Evolutionary conservation across 2,329 filamentous ascomycete genomes (phyloP), one percentile per base, ranked within the genome.

Genomic region (Gremmenia infestans): DNA sequence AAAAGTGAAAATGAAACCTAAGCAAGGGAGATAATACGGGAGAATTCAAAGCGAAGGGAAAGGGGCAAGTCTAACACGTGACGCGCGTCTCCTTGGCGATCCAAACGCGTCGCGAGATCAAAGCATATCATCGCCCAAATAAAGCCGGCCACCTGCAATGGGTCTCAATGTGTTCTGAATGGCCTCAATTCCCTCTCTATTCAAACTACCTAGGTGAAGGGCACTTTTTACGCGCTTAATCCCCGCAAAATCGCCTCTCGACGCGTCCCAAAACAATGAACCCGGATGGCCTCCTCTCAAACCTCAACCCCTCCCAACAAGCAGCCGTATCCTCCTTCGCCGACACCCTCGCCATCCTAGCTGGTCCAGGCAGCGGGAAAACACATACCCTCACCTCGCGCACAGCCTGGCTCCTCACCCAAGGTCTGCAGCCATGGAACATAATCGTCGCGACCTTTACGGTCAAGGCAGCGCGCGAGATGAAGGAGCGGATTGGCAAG

Each of bases 361-460:
- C 85, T 40, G 84, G 84, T 0, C 85, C 82, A 3, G 85, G 85
- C 17, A 87, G 83, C 59, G 93, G 94, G 19, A 97, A 99, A 73
- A 99, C 93, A 14, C 95, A 97, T 72, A 97, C 94, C 0, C 79
- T 99, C 53, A 96, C 92, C 0, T 90, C 92, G 46, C 88, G 94
- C 60, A 91, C 97, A 56, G 92, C 92, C 65, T 95, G 93, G 79
- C 83, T 97, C 32, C 81, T 97, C 53, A 82, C 86, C 50, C 78
- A 88, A 64, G 83, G 86, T 43, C 82, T 90, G 64, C 81, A 83
- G 55, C 93, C 93, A 67, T 85, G 88, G 74, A 91, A 97, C 74
- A 85, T 97, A 66, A 86, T 99, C 57, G 93, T 97, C 57, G 94
- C 93, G 59, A 97, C 93, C 0, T 99, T 99, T 69, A 99, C 94